Evolutionary conservation across 331 rosid species (phyloP).

Genomic region (Rhamnella rubrinervis): DNA sequence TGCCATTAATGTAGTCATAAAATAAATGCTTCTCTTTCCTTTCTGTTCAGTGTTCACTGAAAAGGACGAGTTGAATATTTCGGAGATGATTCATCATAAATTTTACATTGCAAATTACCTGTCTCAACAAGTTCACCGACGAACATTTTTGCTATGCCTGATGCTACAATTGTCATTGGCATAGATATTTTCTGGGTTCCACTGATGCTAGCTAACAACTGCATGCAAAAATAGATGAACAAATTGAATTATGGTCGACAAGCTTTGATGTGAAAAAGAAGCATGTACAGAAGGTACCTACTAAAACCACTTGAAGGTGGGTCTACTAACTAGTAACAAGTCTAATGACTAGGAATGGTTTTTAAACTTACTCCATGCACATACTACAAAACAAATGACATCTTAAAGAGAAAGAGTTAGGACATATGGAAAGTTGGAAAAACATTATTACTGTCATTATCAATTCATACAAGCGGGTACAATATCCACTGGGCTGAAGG

Average conservation of each 20-base stretch:
- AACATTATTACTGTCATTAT: neutral
- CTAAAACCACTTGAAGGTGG: too few species aligned
- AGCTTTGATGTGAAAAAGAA: neutral
- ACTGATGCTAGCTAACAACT: constrained; percentile 79
- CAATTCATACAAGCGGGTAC: neutral
- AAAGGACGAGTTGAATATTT: neutral
- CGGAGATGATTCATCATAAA: neutral
- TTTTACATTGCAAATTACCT: constrained; percentile 34
- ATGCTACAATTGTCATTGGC: constrained; percentile 89
- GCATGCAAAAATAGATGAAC: constrained; percentile 23
- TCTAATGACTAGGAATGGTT: neutral
- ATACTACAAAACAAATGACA: neutral
- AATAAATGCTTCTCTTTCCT: neutral
- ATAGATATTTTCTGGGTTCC: constrained; percentile 87
- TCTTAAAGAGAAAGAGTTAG: neutral
- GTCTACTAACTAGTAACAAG: too few species aligned
- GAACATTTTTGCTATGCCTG: constrained; percentile 89
- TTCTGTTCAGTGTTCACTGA: neutral
- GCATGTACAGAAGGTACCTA: neutral
- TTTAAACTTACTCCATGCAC: neutral
- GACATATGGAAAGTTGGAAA: too few species aligned
- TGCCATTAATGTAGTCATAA: neutral
- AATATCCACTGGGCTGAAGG: neutral
- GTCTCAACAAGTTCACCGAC: constrained; percentile 95
- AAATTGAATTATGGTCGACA: neutral